Conservation (phyloP, 2,329 filamentous ascomycete genomes). For the Colletotrichum karsti region DNA sequence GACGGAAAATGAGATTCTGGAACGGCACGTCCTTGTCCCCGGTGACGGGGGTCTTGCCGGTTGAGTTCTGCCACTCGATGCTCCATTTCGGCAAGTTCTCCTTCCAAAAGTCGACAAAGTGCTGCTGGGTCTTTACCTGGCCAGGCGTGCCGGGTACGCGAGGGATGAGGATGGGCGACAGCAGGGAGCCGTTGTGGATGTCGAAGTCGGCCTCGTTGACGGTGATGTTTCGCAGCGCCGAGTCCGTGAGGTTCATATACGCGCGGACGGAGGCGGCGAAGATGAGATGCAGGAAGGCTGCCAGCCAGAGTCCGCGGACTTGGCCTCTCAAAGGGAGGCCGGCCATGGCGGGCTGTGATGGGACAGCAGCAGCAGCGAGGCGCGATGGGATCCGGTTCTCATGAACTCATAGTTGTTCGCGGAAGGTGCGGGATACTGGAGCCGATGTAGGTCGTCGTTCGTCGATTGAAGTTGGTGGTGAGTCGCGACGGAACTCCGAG, state of each 20-base stretch:
- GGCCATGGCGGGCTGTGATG: conserved; percentile 22
- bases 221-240: conserved; percentile 70
- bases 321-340: conserved; percentile 25
- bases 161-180: conserved; percentile 79
- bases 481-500: conserved; percentile 8
- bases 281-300: conserved; percentile 29
- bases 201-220: conserved; percentile 73
- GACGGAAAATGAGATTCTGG: conserved; percentile 77
- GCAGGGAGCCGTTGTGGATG: conserved; percentile 70
- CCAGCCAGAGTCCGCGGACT: conserved; percentile 19
- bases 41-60: conserved; percentile 72
- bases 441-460: neutral
- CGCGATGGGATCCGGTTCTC: conserved; percentile 5
- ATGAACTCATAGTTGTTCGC: conserved; percentile 23
- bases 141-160: conserved; percentile 80
- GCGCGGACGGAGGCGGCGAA: conserved; percentile 36
- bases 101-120: conserved; percentile 78
- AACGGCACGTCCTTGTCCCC: conserved; percentile 74
- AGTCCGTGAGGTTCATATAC: conserved; percentile 66
- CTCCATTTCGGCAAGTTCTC: conserved; percentile 74
- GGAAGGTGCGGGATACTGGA: neutral
- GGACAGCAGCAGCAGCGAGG: neutral
- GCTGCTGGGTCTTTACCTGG: conserved; percentile 70
- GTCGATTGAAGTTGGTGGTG: neutral
- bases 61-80: conserved; percentile 79